Evolutionary conservation across 352 stramenopile species (phyloP), one percentile per base, ranked within the genome.

Genomic region (Phytophthora pinifolia): DNA sequence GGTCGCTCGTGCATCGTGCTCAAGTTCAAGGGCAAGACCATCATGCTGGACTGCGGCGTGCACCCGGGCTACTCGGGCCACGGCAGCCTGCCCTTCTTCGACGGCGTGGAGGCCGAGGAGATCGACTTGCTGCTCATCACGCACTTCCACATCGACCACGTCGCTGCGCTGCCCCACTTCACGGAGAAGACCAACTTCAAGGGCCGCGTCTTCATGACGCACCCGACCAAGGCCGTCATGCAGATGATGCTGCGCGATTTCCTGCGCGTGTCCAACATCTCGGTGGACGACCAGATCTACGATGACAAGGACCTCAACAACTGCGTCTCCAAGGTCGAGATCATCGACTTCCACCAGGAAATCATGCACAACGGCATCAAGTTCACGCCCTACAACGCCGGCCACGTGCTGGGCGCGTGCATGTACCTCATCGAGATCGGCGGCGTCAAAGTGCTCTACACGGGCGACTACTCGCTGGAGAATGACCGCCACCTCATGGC

Each of bases 91-190:
- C 97, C 97, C n/a, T 99, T 98, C 77, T 98, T 99, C 45, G 96
- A 99, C 74, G 89, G 86, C 41, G 94, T 99, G 31, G 93, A 99
- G 70, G 86, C 88, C 34, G 87, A 96, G 32, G 85, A 96, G 71
- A 96, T 97, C 49, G 97, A 99, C 67, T 72, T 99, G 43, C 71
- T 99, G 45, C 74, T 99, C 25, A 97, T 99, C 44, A 98, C 97
- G 44, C 98, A 99, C 70, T 99, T 99, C 76, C 98, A 99, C 77
- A 93, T 99, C 47, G 98, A 99, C 74, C 98, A 99, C 73, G 97
- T 98, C 8, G 98, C 97, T 2, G 96, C 92, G n/a, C 61, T 99
- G 36, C 98, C 98, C 13, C 98, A 99, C 66, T 98, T 99, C 44
- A 99, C 97, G 1, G 97, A 99, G 71, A 97, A 98, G 67, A 99